Evolutionary conservation across 2,329 filamentous ascomycete genomes (phyloP).

Genomic region (Ophiostoma piceae): DNA sequence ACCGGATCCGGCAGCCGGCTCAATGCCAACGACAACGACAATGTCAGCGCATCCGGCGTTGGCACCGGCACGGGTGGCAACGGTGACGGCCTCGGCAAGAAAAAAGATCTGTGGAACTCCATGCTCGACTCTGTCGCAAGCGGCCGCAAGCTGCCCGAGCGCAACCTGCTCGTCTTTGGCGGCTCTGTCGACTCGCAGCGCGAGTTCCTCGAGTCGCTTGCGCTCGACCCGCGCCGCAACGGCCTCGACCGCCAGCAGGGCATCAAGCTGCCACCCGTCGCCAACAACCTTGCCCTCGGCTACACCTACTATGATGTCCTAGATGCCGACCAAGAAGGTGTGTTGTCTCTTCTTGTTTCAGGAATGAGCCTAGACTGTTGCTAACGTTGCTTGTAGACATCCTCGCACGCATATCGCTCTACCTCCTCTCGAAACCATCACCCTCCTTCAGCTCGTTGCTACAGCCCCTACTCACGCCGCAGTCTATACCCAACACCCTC

Average conservation of each 20-base stretch:
- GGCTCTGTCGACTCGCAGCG: constrained; percentile 77
- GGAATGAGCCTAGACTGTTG: too few species aligned
- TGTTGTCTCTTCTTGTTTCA: constrained; percentile 33
- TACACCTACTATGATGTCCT: constrained; percentile 95
- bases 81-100: constrained; percentile 39
- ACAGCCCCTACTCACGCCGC: constrained; percentile 74
- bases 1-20: constrained; percentile 44
- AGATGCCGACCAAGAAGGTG: constrained; percentile 91
- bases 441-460: constrained; percentile 77
- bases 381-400: constrained; percentile 56
- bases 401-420: constrained; percentile 80
- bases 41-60: constrained; percentile 12
- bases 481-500: constrained; percentile 78
- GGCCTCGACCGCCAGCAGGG: constrained; percentile 44
- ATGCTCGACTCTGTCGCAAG: constrained; percentile 88
- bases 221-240: constrained; percentile 48
- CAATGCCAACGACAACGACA: constrained; percentile 16
- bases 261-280: constrained; percentile 66
- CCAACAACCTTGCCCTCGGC: constrained; percentile 85
- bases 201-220: constrained; percentile 69
- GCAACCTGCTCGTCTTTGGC: constrained; percentile 81
- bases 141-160: constrained; percentile 83
- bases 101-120: constrained; percentile 89
- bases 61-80: constrained; percentile 37
- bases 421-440: constrained; percentile 81